These are phyloP conservation scores for Penicillium brasilianum DNA, from an alignment of 2,329 filamentous ascomycete species.

Conservation along the genomic window DNA sequence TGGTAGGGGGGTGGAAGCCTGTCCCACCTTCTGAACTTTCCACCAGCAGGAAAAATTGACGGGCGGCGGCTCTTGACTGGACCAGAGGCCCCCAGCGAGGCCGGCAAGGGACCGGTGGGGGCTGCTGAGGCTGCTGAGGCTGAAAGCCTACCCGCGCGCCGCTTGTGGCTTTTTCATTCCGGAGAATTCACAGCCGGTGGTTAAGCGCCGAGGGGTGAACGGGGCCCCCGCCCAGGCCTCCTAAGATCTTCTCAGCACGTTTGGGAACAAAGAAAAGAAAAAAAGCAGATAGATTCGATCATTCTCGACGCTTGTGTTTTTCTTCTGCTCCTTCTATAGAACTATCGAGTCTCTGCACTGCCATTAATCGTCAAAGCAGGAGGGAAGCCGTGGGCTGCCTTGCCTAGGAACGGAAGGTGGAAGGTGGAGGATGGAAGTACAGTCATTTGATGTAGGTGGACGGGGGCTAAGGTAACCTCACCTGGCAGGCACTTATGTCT, in stretches of 20 bases:
- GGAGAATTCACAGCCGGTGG: conserved; percentile 32
- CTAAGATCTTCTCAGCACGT: background rate
- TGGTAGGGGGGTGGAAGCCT: background rate
- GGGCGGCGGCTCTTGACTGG: conserved; percentile 30
- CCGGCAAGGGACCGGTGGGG: conserved; percentile 7
- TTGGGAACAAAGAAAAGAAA: background rate
- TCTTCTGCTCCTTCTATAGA: background rate
- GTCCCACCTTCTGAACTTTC: background rate
- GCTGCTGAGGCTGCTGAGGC: conserved; percentile 22
- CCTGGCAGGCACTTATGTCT: background rate
- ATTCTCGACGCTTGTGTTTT: background rate
- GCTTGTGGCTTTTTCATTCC: conserved; percentile 23
- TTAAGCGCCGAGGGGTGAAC: conserved; percentile 29
- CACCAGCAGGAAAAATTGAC: conserved; percentile 2
- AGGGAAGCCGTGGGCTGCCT: background rate
- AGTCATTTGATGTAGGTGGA: background rate
- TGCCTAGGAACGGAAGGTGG: background rate
- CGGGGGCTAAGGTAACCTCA: background rate
- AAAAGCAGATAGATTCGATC: background rate
- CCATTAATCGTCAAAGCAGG: background rate
- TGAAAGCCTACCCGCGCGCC: conserved; percentile 29
- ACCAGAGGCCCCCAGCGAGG: conserved; percentile 5
- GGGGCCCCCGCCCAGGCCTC: background rate
- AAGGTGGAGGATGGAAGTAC: background rate
- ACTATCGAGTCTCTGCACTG: background rate